Percentiles rank a stretch among this genome's conserved stretches.
Conservation (phyloP, 176 grass and related monocot species). For the Oryza coarctata region DNA sequence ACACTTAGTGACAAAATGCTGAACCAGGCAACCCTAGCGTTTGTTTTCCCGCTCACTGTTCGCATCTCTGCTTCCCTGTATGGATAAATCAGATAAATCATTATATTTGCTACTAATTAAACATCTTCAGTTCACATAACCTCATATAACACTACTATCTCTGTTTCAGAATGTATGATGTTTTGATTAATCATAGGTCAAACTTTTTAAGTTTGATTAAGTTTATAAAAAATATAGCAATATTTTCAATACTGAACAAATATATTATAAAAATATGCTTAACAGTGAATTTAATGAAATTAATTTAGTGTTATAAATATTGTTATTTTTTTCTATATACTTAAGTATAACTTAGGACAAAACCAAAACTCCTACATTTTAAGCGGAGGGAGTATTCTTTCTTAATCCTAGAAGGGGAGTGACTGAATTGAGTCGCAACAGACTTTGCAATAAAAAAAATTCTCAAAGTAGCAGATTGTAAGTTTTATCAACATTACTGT, state of each 20-base stretch:
- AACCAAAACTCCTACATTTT: too few species aligned
- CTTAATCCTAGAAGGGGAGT: background rate
- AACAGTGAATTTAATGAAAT: too few species aligned
- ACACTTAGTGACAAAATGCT: slow-evolving; percentile 75
- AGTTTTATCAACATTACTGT: background rate
- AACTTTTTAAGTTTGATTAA: too few species aligned
- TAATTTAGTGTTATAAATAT: too few species aligned
- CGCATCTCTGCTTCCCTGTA: slow-evolving; percentile 89
- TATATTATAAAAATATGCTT: too few species aligned
- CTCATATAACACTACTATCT: background rate
- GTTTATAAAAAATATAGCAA: too few species aligned
- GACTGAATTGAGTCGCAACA: background rate
- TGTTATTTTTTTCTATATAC: too few species aligned
- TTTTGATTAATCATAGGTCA: too few species aligned
- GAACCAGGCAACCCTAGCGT: slow-evolving; percentile 77
- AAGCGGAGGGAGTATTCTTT: too few species aligned
- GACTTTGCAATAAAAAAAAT: background rate
- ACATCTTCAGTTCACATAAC: background rate
- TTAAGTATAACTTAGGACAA: too few species aligned
- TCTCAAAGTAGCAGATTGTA: background rate
- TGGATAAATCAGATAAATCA: slow-evolving; percentile 24
- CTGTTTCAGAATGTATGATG: too few species aligned
- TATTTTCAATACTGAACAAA: too few species aligned
- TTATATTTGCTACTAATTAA: background rate
- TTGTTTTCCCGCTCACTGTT: slow-evolving; percentile 78